A percentile compares a stretch with the other conserved stretches of the same genome.
phyloP scores from a whole-genome alignment of 2,329 filamentous ascomycete species.

The Epichloe typhina region DNA sequence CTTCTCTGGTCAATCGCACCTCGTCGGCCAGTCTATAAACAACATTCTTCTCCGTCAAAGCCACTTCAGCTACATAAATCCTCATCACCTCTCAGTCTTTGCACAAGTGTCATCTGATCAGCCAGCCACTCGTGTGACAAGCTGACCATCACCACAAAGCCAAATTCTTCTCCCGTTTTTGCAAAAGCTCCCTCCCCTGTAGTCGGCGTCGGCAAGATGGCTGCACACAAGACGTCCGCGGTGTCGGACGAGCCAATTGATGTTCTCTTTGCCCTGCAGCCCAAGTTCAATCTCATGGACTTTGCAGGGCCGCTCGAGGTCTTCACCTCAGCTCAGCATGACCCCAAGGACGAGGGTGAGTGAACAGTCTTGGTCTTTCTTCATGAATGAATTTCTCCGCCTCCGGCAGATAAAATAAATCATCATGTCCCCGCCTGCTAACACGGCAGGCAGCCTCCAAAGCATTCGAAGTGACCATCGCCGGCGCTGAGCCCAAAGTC shows the following conservation, averaged over 20 bases:
- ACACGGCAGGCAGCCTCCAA: constrained; percentile 29
- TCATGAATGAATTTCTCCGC: too few relatives aligned
- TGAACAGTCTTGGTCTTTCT: not conserved
- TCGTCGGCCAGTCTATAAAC: not conserved
- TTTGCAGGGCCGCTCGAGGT: constrained; percentile 42
- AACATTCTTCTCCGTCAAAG: not conserved
- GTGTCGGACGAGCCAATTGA: constrained; percentile 43
- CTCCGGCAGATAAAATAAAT: too few relatives aligned
- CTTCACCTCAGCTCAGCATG: constrained; percentile 36
- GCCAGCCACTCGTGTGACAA: not conserved
- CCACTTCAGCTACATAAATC: not conserved
- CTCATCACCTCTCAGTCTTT: not conserved
- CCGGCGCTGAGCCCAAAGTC: constrained; percentile 38
- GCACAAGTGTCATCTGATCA: not conserved
- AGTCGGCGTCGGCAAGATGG: constrained; percentile 33
- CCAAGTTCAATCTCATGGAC: constrained; percentile 47
- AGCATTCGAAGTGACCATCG: constrained; percentile 46
- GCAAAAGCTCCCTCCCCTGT: constrained; percentile 5
- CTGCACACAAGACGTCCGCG: constrained; percentile 42
- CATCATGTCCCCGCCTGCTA: not conserved
- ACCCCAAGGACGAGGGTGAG: constrained; percentile 38
- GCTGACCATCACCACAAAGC: not conserved
- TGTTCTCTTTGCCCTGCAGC: constrained; percentile 46
- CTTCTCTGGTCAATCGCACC: not conserved
- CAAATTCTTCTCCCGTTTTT: constrained; percentile 6